Percentiles rank a stretch among this genome's conserved stretches.
These are phyloP conservation scores for Kalaharituber pfeilii DNA, from an alignment of 2,329 filamentous ascomycete genomes.

Conservation along the genomic window DNA sequence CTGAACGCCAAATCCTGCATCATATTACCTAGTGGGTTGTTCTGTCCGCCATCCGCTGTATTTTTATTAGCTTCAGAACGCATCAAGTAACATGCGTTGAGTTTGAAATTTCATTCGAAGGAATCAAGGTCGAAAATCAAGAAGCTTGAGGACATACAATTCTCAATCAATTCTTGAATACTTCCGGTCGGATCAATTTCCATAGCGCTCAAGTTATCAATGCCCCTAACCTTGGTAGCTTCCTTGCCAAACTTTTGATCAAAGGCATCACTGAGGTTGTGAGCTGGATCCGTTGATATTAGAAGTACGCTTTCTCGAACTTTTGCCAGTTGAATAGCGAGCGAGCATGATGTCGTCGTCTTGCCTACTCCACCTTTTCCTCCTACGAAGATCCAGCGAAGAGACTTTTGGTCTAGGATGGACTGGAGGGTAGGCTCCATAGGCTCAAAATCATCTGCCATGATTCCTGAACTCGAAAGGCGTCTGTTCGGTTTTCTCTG, in stretches of 20 bases:
- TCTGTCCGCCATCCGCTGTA: constrained; percentile 16
- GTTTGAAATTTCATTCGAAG: background rate
- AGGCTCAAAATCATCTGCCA: constrained; percentile 39
- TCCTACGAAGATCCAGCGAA: constrained; percentile 98
- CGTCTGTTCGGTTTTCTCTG: no score
- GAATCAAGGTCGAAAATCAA: background rate
- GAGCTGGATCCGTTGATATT: constrained; percentile 94
- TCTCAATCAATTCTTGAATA: constrained; percentile 74
- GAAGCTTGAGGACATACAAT: constrained; percentile 12
- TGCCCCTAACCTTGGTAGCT: constrained; percentile 78
- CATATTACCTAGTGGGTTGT: constrained; percentile 61
- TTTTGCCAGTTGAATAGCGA: constrained; percentile 92
- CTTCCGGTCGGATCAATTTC: constrained; percentile 97
- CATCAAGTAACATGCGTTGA: background rate
- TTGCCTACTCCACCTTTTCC: constrained; percentile 98
- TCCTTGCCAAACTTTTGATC: constrained; percentile 99
- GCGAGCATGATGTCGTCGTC: constrained; percentile 96
- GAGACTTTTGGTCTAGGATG: constrained; percentile 82
- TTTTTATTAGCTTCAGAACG: background rate
- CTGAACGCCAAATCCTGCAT: constrained; percentile 97
- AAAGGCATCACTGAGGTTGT: constrained; percentile 96
- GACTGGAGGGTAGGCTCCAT: constrained; percentile 88
- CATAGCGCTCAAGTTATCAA: constrained; percentile 90
- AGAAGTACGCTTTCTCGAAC: constrained; percentile 89
- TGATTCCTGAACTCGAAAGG: no score